Percentiles rank a stretch among this genome's conserved stretches.
Evolutionary conservation across 1,284 basidiomycete species (phyloP).

Genomic region (Peniophora sp.): DNA sequence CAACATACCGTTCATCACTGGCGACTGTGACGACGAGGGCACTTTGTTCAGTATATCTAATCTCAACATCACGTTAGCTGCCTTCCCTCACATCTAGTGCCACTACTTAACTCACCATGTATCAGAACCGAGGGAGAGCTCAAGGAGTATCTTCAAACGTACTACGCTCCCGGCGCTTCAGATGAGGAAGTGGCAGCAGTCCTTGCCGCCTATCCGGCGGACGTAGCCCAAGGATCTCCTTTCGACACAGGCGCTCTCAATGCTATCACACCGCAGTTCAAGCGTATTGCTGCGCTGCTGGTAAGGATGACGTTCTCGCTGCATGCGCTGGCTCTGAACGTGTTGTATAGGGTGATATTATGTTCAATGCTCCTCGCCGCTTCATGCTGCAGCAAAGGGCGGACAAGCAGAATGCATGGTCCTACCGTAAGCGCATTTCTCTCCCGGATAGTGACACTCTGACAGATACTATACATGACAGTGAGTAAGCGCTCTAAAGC

Average conservation of each 20-base stretch:
- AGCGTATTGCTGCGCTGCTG: conserved; percentile 34
- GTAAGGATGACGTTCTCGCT: no score
- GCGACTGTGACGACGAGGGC: conserved; percentile 46
- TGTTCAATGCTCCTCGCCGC: conserved; percentile 41
- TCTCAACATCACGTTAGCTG: conserved; percentile 31
- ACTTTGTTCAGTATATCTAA: conserved; percentile 38
- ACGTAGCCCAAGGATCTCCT: conserved; percentile 40
- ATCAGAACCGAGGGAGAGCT: conserved; percentile 28
- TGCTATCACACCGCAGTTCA: conserved; percentile 38
- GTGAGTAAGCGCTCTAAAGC: neutral
- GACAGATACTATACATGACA: neutral
- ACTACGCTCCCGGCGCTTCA: conserved; percentile 24
- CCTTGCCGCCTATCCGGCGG: conserved; percentile 31
- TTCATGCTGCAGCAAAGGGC: conserved; percentile 9
- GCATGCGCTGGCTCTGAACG: no score
- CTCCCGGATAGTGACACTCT: neutral
- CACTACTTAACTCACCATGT: neutral
- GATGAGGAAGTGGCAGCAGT: conserved; percentile 23
- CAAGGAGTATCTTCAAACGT: conserved; percentile 25
- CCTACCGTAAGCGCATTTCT: neutral
- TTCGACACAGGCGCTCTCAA: conserved; percentile 39
- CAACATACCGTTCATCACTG: conserved; percentile 20
- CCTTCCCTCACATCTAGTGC: neutral
- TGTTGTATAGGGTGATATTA: conserved; percentile 37
- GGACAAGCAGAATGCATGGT: neutral